A percentile compares a stretch with the other conserved stretches of the same genome.
These are phyloP conservation scores for Penstemon newberryi DNA, from an alignment of 257 asterid genomes.

Conservation along the genomic window DNA sequence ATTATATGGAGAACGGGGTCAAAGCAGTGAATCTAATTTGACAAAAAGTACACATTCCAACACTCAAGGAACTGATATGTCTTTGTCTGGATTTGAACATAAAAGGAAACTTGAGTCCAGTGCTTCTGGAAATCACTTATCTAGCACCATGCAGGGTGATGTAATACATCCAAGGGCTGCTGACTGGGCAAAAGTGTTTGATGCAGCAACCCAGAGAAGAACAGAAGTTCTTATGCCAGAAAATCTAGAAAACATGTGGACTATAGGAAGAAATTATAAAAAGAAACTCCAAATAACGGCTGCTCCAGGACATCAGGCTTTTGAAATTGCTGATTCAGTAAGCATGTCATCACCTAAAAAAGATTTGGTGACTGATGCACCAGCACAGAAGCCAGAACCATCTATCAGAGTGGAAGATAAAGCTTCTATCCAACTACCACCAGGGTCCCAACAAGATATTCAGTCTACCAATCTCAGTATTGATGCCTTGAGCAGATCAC, in stretches of 20 bases:
- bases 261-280: constrained; percentile 93
- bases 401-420: constrained; percentile 42
- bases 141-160: constrained; percentile 47
- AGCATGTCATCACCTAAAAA: constrained; percentile 32
- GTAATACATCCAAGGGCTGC: constrained; percentile 51
- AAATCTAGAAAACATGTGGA: constrained; percentile 98
- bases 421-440: constrained; percentile 47
- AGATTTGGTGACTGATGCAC: constrained; percentile 34
- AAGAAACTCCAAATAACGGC: constrained; percentile 64
- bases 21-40: constrained; percentile 43
- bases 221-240: constrained; percentile 98
- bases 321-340: constrained; percentile 33
- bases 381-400: constrained; percentile 39
- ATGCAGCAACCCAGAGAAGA: constrained; percentile 98
- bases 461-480: constrained; percentile 36
- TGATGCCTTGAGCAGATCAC: constrained; percentile 44
- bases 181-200: constrained; percentile 89
- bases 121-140: constrained; percentile 38
- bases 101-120: constrained; percentile 40
- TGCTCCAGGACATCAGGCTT: constrained; percentile 41
- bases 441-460: constrained; percentile 52
- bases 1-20: constrained; percentile 39
- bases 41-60: constrained; percentile 36
- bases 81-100: constrained; percentile 43
- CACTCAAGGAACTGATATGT: constrained; percentile 42